Evolutionary conservation across 177 flowering plant species (phyloP).

Genomic region (Vitis hybrid): DNA sequence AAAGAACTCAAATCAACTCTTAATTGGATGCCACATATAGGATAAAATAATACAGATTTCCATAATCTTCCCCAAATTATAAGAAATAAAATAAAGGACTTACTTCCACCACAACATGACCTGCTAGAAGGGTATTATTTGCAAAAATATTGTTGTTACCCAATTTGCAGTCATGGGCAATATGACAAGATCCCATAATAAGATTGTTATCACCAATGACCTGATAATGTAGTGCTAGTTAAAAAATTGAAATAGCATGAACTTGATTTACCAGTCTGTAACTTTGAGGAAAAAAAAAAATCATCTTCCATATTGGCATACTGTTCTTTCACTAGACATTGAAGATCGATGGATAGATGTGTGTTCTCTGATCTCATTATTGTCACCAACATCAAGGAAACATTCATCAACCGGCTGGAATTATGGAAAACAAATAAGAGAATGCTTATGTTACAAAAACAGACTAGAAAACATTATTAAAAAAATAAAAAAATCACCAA

Average conservation of each 20-base stretch:
- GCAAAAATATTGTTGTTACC: conserved; percentile 87
- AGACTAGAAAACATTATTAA: background rate
- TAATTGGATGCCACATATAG: background rate
- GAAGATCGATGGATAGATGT: conserved; percentile 89
- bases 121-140: conserved; percentile 87
- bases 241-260: background rate
- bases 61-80: background rate
- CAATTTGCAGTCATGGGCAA: conserved; percentile 97
- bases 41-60: background rate
- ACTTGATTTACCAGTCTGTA: background rate
- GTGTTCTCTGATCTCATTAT: conserved; percentile 90
- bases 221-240: conserved; percentile 31
- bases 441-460: background rate
- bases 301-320: conserved; percentile 22
- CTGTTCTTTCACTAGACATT: conserved; percentile 74
- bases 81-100: conserved; percentile 19
- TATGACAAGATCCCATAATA: conserved; percentile 96
- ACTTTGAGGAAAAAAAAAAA: background rate
- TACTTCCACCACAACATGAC: conserved; percentile 89
- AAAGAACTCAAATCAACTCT: conserved; percentile 14
- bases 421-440: background rate
- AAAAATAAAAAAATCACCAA: background rate
- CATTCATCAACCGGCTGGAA: conserved; percentile 80
- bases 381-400: conserved; percentile 80
- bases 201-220: conserved; percentile 85